phyloP scores from a whole-genome alignment of 1,284 basidiomycete species.

The Spongispora temasekensis region DNA sequence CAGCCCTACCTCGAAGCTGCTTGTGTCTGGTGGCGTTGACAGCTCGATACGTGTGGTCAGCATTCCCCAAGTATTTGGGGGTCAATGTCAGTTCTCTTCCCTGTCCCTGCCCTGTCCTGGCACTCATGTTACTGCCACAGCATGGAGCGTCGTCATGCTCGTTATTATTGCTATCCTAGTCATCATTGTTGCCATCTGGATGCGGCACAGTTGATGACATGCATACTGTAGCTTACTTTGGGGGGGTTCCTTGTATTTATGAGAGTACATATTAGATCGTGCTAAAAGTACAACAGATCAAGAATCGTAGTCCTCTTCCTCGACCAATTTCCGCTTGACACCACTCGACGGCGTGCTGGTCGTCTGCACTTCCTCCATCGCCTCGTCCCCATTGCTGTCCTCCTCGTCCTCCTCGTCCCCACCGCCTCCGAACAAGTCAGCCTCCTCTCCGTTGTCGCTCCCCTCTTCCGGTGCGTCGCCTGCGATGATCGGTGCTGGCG shows the following conservation, averaged over 20 bases:
- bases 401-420: constrained; percentile 76
- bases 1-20: constrained; percentile 77
- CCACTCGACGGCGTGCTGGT: constrained; percentile 54
- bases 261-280: constrained; percentile 29
- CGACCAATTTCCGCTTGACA: constrained; percentile 74
- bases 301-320: constrained; percentile 86
- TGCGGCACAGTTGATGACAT: constrained; percentile 17
- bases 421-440: constrained; percentile 63
- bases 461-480: constrained; percentile 54
- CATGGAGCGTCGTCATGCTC: constrained; percentile 44
- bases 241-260: constrained; percentile 26
- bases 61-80: constrained; percentile 60
- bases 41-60: constrained; percentile 83
- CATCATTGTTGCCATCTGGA: constrained; percentile 34
- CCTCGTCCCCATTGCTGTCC: constrained; percentile 55
- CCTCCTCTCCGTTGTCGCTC: constrained; percentile 61
- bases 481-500: constrained; percentile 42
- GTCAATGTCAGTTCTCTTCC: constrained; percentile 50
- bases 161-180: constrained; percentile 36
- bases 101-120: constrained; percentile 1
- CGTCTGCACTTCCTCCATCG: constrained; percentile 73
- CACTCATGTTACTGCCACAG: constrained; percentile 31
- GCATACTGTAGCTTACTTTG: neutral
- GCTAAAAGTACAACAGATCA: constrained; percentile 33
- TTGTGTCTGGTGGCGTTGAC: constrained; percentile 93